Evolutionary conservation across 73 alveolate genomes (phyloP).

Genomic region (Durusdinium trenchii): DNA sequence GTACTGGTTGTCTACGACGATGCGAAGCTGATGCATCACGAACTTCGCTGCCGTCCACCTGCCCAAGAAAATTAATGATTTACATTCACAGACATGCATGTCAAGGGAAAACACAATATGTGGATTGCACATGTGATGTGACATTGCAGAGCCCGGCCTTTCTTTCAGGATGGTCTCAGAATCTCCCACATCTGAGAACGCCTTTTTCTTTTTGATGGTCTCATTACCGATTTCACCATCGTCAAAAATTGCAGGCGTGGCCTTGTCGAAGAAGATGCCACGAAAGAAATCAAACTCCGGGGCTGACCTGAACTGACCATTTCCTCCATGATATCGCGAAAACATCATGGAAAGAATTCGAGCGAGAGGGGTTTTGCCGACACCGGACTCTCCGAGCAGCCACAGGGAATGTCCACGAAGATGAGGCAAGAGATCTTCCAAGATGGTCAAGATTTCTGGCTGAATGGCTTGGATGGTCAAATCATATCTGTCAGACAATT

Average conservation of each 20-base stretch:
- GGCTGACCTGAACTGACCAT: neutral
- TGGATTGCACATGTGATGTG: neutral
- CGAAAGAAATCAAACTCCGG: neutral
- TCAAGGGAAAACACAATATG: neutral
- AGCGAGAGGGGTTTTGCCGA: slow-evolving; percentile 25
- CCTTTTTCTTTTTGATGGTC: slow-evolving; percentile 29
- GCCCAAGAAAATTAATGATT: neutral
- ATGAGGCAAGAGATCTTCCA: neutral
- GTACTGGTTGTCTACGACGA: neutral
- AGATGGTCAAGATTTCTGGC: neutral
- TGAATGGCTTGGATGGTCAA: neutral
- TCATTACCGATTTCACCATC: neutral
- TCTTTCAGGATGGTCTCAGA: neutral
- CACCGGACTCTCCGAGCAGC: slow-evolving; percentile 23
- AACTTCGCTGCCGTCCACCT: slow-evolving; percentile 31
- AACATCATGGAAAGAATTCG: neutral
- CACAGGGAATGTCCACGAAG: slow-evolving; percentile 2
- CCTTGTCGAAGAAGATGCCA: neutral
- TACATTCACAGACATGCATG: too few species aligned
- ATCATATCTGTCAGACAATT: neutral
- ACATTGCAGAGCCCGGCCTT: neutral
- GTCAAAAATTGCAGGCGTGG: slow-evolving; percentile 7
- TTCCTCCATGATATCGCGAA: neutral
- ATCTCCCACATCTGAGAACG: neutral
- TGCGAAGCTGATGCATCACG: neutral